These are phyloP conservation scores for Mortierella claussenii DNA, from an alignment of 192 early-diverging fungal species.

Conservation along the genomic window DNA sequence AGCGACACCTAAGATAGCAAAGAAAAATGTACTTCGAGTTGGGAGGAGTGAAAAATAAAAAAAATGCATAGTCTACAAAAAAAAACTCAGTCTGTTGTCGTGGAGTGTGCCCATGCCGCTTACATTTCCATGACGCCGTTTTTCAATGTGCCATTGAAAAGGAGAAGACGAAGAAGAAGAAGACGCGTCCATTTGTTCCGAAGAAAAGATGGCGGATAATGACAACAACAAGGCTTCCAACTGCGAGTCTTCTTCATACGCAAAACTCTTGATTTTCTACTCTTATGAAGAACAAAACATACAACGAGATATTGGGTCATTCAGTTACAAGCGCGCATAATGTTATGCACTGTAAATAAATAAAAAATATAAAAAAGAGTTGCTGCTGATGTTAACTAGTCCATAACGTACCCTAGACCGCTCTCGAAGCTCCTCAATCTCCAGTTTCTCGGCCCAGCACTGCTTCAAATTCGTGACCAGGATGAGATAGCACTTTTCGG, in stretches of 20 bases:
- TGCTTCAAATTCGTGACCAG: conserved; percentile 47
- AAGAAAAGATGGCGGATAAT: conserved; percentile 20
- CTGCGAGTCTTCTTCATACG: conserved; percentile 44
- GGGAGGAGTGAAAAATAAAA: background rate
- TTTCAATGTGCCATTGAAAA: conserved; percentile 9
- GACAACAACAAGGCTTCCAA: conserved; percentile 37
- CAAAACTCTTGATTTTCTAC: conserved; percentile 43
- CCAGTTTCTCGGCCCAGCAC: conserved; percentile 39
- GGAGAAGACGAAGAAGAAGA: background rate
- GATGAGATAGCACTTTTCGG: conserved; percentile 36
- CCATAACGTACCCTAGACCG: conserved; percentile 32
- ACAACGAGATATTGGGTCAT: too few relatives aligned
- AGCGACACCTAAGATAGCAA: background rate
- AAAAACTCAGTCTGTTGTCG: background rate
- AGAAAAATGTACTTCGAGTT: background rate
- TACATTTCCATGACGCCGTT: too few relatives aligned
- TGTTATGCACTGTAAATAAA: too few relatives aligned
- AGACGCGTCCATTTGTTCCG: too few relatives aligned
- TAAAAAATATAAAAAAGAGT: background rate
- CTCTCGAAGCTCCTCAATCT: conserved; percentile 23
- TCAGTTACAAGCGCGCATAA: too few relatives aligned
- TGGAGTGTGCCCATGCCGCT: conserved; percentile 21
- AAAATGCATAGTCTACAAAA: background rate
- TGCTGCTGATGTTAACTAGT: background rate
- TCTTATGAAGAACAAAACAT: background rate